Conservation (phyloP, 768 basidiomycete genomes). For the Leucogyrophana mollusca region DNA sequence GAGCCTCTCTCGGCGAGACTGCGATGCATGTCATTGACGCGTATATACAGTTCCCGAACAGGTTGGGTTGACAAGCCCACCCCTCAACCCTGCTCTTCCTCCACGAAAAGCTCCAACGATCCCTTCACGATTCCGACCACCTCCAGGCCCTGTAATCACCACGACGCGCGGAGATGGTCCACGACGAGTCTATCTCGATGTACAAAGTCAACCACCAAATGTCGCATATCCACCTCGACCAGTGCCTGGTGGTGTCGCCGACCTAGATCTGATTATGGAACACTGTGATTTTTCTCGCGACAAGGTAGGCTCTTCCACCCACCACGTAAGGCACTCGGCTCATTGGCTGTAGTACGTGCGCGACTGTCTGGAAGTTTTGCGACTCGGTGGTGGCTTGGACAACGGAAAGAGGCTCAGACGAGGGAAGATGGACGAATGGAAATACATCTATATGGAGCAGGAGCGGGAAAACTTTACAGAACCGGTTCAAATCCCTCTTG, state of each 20-base stretch:
- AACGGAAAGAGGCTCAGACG: conserved; percentile 72
- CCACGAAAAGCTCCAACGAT: conserved; percentile 44
- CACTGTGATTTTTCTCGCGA: conserved; percentile 87
- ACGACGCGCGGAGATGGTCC: conserved; percentile 74
- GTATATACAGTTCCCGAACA: conserved; percentile 62
- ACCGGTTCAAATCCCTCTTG: conserved; percentile 28
- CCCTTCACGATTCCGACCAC: conserved; percentile 47
- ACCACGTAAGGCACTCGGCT: conserved; percentile 4
- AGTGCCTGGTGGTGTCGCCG: conserved; percentile 77
- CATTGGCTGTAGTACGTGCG: conserved; percentile 75
- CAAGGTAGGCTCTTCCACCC: conserved; percentile 46
- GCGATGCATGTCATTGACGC: neutral
- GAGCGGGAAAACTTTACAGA: conserved; percentile 39
- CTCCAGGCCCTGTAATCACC: conserved; percentile 46
- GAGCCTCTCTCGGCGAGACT: conserved; percentile 28
- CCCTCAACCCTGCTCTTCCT: conserved; percentile 76
- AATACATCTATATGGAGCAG: conserved; percentile 82
- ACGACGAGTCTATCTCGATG: conserved; percentile 73
- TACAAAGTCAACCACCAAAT: conserved; percentile 57
- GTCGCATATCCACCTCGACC: conserved; percentile 89
- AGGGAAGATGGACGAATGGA: conserved; percentile 79
- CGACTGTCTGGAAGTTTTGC: conserved; percentile 92
- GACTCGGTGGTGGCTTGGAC: conserved; percentile 89
- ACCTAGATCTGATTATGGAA: conserved; percentile 88
- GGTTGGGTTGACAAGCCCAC: conserved; percentile 52